Evolutionary conservation across 2,329 filamentous ascomycete genomes (phyloP).

Genomic region (Colletotrichum caudatum): DNA sequence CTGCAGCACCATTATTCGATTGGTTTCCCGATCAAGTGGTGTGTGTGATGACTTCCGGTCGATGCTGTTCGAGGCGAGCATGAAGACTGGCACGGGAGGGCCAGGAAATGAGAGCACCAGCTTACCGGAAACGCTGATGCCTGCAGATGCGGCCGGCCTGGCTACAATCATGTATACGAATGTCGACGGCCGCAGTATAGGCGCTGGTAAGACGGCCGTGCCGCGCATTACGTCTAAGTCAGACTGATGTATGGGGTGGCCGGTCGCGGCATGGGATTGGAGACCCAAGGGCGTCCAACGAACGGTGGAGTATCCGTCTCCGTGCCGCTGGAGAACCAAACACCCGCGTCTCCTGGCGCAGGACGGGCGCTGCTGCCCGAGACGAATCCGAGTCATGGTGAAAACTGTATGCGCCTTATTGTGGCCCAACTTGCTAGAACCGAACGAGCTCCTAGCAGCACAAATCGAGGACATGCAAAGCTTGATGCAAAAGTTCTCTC

Average conservation of each 20-base stretch:
- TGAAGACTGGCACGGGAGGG: slow-evolving; percentile 3
- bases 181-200: slow-evolving; percentile 13
- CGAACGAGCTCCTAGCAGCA: not conserved
- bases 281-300: slow-evolving; percentile 4
- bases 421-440: slow-evolving; percentile 24
- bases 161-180: slow-evolving; percentile 9
- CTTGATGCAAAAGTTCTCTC: not conserved
- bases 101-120: slow-evolving; percentile 19
- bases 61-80: slow-evolving; percentile 35
- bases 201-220: slow-evolving; percentile 21
- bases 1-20: slow-evolving; percentile 18
- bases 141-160: slow-evolving; percentile 26
- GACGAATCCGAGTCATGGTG: slow-evolving; percentile 28
- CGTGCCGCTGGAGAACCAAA: slow-evolving; percentile 14
- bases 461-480: not conserved
- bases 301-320: slow-evolving; percentile 23
- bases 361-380: slow-evolving; percentile 13
- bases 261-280: slow-evolving; percentile 1
- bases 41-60: slow-evolving; percentile 15
- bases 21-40: slow-evolving; percentile 23
- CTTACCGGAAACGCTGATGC: slow-evolving; percentile 26
- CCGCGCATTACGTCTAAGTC: slow-evolving; percentile 19
- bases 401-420: slow-evolving; percentile 29
- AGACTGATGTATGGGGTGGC: not conserved
- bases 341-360: slow-evolving; percentile 9